Conservation (phyloP, 257 asterid genomes). For the Fraxinus excelsior region DNA sequence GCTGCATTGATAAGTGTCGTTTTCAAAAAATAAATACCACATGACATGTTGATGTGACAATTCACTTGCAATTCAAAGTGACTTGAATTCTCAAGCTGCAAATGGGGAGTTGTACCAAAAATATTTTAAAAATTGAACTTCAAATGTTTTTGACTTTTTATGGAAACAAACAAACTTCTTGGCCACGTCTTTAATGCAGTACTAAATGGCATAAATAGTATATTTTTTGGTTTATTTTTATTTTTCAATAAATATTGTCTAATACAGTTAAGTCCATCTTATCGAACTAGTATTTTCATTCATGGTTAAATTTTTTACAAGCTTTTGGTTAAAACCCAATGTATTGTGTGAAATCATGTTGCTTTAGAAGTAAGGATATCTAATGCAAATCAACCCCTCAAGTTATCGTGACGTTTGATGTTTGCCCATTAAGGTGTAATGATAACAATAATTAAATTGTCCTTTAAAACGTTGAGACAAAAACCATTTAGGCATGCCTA, state of each 20-base stretch:
- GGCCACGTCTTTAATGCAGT: too few species aligned
- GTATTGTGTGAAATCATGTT: background rate
- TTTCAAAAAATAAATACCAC: conserved; percentile 42
- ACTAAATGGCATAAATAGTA: too few species aligned
- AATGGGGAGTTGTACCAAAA: too few species aligned
- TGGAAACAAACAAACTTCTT: too few species aligned
- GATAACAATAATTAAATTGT: conserved; percentile 19
- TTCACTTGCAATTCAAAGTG: conserved; percentile 1
- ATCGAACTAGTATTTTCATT: too few species aligned
- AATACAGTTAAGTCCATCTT: too few species aligned
- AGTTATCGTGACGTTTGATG: conserved; percentile 7
- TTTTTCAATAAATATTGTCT: too few species aligned
- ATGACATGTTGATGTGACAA: conserved; percentile 28
- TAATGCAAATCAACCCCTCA: conserved; percentile 17
- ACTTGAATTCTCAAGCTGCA: too few species aligned
- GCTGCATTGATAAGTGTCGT: conserved; percentile 20
- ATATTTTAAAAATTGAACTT: too few species aligned
- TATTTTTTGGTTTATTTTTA: too few species aligned
- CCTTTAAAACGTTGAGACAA: conserved; percentile 10
- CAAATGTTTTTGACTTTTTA: too few species aligned
- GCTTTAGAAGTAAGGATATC: conserved; percentile 38
- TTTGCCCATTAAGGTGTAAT: conserved; percentile 22
- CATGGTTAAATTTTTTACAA: too few species aligned
- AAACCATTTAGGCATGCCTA: conserved; percentile 12
- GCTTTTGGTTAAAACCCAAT: background rate